Conservation (phyloP, 306 rosid species). For the Gynostemma pentaphyllum region DNA sequence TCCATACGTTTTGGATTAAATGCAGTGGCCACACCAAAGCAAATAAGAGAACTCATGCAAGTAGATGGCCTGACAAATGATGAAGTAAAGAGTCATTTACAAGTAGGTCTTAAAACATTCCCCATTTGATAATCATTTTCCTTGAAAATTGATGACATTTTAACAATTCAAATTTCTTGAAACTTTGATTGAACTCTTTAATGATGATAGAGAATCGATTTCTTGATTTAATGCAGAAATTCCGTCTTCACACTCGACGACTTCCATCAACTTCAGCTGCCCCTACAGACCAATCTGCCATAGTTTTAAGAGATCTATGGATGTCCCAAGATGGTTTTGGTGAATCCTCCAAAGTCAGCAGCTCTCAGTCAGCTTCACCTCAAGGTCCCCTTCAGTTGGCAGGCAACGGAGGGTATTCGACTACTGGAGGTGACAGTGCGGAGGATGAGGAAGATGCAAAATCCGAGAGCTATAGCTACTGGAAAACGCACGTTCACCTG, state of each 20-base stretch:
- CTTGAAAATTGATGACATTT: neutral
- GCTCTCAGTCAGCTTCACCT: slow-evolving; percentile 80
- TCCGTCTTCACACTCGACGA: slow-evolving; percentile 87
- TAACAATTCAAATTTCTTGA: neutral
- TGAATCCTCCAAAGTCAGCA: slow-evolving; percentile 65
- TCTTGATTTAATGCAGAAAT: slow-evolving; percentile 51
- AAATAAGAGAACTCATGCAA: slow-evolving; percentile 94
- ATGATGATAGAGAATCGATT: slow-evolving; percentile 5
- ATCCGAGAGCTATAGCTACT: slow-evolving; percentile 40
- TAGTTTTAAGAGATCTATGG: slow-evolving; percentile 69
- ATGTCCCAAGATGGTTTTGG: slow-evolving; percentile 57
- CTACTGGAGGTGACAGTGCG: slow-evolving; percentile 42
- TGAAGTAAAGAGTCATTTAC: slow-evolving; percentile 97
- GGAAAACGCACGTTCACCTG: slow-evolving; percentile 31
- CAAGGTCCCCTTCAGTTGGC: slow-evolving; percentile 84
- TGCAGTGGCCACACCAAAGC: slow-evolving; percentile 96
- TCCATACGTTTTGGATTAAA: neutral
- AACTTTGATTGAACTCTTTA: slow-evolving; percentile 7
- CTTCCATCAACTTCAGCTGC: slow-evolving; percentile 31
- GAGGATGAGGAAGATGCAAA: slow-evolving; percentile 60
- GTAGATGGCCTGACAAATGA: slow-evolving; percentile 96
- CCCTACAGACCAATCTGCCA: slow-evolving; percentile 34
- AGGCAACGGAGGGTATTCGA: slow-evolving; percentile 46
- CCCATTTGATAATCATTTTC: neutral
- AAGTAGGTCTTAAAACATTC: slow-evolving; percentile 36